Evolutionary conservation across 441 rosid species (phyloP).

Genomic region (Pelargonium australe): DNA sequence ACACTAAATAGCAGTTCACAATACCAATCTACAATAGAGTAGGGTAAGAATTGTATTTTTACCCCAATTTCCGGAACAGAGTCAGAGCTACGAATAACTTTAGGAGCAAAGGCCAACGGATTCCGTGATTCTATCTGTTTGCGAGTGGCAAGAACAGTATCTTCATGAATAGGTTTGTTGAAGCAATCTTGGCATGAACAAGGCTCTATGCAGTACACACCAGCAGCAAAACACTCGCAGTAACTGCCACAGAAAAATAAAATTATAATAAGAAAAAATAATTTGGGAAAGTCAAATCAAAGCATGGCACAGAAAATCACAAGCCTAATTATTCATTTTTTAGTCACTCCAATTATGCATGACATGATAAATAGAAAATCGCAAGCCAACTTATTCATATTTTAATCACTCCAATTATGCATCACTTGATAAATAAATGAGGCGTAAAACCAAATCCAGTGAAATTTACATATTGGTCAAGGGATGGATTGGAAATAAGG

Average conservation of each 20-base stretch:
- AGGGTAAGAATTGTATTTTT: conserved; percentile 16
- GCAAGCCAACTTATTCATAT: background rate
- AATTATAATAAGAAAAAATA: background rate
- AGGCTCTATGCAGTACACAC: conserved; percentile 95
- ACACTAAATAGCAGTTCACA: conserved; percentile 11
- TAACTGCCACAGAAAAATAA: conserved; percentile 43
- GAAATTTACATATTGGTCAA: background rate
- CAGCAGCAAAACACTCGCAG: conserved; percentile 99
- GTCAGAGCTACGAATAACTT: conserved; percentile 71
- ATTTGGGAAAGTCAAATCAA: background rate
- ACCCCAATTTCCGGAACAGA: conserved; percentile 61
- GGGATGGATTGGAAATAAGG: background rate
- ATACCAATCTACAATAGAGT: background rate
- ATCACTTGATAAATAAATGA: background rate
- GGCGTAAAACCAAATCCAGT: background rate
- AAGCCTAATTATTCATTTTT: background rate
- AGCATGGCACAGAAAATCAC: background rate
- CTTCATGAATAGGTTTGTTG: conserved; percentile 96
- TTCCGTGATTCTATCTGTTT: conserved; percentile 96
- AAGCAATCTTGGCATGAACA: conserved; percentile 95
- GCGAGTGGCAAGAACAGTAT: conserved; percentile 92
- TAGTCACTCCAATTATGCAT: background rate
- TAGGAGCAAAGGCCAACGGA: conserved; percentile 99
- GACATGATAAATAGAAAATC: background rate
- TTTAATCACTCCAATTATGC: background rate